A percentile compares a stretch with the other conserved stretches of the same genome.
These are phyloP conservation scores for Ophioceras dolichostomum DNA, from an alignment of 2,329 filamentous ascomycete genomes.

Conservation along the genomic window DNA sequence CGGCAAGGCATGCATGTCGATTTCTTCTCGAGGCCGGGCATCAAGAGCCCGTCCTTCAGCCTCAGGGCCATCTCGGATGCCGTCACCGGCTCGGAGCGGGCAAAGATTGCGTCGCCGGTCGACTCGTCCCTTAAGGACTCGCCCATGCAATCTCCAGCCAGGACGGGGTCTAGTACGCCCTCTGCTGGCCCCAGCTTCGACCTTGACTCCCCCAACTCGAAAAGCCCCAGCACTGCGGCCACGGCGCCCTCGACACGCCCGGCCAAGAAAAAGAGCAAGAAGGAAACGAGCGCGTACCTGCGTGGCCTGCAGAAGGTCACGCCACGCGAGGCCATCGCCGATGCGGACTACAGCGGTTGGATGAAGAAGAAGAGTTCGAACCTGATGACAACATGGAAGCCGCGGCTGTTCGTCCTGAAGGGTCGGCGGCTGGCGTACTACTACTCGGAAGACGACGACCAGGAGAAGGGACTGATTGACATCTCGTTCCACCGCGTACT, in stretches of 20 bases:
- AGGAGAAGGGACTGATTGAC: conserved; percentile 93
- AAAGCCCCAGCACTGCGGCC: conserved; percentile 36
- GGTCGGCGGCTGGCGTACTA: conserved; percentile 90
- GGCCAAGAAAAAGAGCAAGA: conserved; percentile 65
- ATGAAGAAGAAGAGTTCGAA: conserved; percentile 99
- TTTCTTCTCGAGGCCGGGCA: conserved; percentile 43
- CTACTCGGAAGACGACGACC: conserved; percentile 82
- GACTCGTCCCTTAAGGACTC: conserved; percentile 40
- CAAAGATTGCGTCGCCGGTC: conserved; percentile 35
- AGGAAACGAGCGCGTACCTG: conserved; percentile 88
- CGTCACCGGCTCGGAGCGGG: conserved; percentile 39
- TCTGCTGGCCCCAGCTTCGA: conserved; percentile 61
- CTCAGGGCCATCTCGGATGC: conserved; percentile 76
- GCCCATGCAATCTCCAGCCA: conserved; percentile 50
- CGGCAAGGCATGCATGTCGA: conserved; percentile 36
- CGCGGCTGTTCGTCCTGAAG: conserved; percentile 86
- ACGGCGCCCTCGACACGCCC: conserved; percentile 35
- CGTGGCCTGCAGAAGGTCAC: conserved; percentile 71
- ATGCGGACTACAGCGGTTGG: conserved; percentile 92
- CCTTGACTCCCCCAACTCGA: conserved; percentile 60
- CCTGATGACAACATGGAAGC: conserved; percentile 96
- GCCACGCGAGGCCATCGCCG: conserved; percentile 71
- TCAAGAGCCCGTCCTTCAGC: conserved; percentile 46
- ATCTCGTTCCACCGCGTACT: conserved; percentile 97
- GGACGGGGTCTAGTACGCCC: conserved; percentile 64